A percentile compares a stretch with the other conserved stretches of the same genome.
Conservation (phyloP, 768 basidiomycete genomes). For the Ephemerocybe angulata region DNA sequence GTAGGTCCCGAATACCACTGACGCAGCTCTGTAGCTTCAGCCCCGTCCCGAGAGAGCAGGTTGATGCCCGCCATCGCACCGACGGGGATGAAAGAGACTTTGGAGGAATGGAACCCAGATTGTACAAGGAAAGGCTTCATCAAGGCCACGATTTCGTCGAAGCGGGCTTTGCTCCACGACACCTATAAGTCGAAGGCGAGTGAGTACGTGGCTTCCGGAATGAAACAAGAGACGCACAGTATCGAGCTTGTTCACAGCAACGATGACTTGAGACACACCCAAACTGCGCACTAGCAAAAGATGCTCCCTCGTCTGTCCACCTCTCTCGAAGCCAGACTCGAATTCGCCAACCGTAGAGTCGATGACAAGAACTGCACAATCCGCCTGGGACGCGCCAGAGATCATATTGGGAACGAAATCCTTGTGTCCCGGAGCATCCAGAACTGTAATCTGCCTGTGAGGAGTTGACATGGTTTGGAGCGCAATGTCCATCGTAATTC, state of each 20-base stretch:
- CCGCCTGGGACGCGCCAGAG: constrained; percentile 95
- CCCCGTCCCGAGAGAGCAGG: constrained; percentile 49
- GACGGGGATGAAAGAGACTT: constrained; percentile 83
- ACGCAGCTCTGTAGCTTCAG: constrained; percentile 44
- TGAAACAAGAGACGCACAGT: constrained; percentile 47
- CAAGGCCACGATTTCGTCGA: constrained; percentile 74
- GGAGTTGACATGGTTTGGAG: constrained; percentile 72
- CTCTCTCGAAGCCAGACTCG: constrained; percentile 90
- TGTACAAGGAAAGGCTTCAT: constrained; percentile 81
- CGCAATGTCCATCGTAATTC: constrained; percentile 98
- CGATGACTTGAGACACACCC: constrained; percentile 86
- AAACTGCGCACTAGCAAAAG: constrained; percentile 86
- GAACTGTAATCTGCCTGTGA: constrained; percentile 79
- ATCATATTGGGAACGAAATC: constrained; percentile 99
- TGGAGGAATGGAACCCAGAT: constrained; percentile 78
- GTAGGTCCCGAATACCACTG: constrained; percentile 87
- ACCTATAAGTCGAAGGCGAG: constrained; percentile 49
- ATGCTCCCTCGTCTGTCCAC: constrained; percentile 96
- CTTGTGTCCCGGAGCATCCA: constrained; percentile 95
- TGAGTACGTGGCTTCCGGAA: background rate
- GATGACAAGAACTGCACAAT: constrained; percentile 90
- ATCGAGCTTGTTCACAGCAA: constrained; percentile 95
- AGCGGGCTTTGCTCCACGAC: constrained; percentile 79
- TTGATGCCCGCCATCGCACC: constrained; percentile 91
- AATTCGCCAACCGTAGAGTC: constrained; percentile 91